A percentile compares a stretch with the other conserved stretches of the same genome.
Evolutionary conservation across 2,329 filamentous ascomycete species (phyloP).

Genomic region (Chrysoporthe austroafricana): DNA sequence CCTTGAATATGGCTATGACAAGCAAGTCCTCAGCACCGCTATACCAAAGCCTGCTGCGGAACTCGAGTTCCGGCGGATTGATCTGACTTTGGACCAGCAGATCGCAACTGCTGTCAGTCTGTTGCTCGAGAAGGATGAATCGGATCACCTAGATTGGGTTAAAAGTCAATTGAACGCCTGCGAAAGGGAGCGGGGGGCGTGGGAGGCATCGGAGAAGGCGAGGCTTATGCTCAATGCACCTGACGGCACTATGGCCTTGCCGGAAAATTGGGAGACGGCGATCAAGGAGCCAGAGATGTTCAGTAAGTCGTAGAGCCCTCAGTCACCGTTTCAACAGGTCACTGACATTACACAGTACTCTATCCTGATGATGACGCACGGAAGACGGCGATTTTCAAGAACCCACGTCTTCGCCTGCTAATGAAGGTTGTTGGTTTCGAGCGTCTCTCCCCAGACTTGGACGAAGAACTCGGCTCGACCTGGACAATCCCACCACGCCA

Average conservation of each 20-base stretch:
- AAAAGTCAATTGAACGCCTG: slow-evolving; percentile 72
- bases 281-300: slow-evolving; percentile 52
- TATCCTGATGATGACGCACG: slow-evolving; percentile 68
- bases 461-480: slow-evolving; percentile 74
- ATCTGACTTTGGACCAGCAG: slow-evolving; percentile 46
- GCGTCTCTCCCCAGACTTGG: slow-evolving; percentile 54
- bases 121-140: slow-evolving; percentile 78
- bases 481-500: slow-evolving; percentile 78
- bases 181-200: slow-evolving; percentile 73
- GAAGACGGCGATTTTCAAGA: slow-evolving; percentile 81
- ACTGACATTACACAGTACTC: slow-evolving; percentile 49
- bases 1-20: slow-evolving; percentile 88
- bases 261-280: slow-evolving; percentile 33
- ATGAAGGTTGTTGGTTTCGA: slow-evolving; percentile 77
- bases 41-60: slow-evolving; percentile 75
- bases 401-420: slow-evolving; percentile 82
- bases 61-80: slow-evolving; percentile 73
- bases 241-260: slow-evolving; percentile 26
- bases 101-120: slow-evolving; percentile 80
- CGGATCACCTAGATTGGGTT: slow-evolving; percentile 79
- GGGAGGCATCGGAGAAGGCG: slow-evolving; percentile 73
- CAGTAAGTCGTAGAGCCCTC: slow-evolving; percentile 46
- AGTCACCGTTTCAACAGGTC: too few relatives aligned
- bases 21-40: slow-evolving; percentile 66
- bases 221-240: slow-evolving; percentile 49